Conservation (phyloP, 257 asterid genomes). For the Solanum pinnatisectum region DNA sequence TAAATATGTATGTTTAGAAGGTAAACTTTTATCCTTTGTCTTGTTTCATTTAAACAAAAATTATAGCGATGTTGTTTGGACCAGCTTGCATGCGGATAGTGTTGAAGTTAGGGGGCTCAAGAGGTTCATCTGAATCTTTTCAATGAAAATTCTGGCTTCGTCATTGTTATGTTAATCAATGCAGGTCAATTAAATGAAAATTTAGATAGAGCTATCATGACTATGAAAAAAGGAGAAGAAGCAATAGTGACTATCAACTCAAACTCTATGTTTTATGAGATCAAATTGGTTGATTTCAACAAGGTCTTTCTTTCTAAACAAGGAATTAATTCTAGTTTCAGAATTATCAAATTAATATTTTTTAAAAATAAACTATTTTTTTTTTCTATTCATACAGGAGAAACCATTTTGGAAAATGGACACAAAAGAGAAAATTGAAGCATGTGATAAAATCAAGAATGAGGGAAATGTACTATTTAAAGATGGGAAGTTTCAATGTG, state of each 20-base stretch:
- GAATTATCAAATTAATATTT: neutral
- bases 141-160: neutral
- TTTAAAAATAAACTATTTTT: neutral
- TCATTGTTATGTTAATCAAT: neutral
- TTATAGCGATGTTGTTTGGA: neutral
- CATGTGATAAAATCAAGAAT: slow-evolving; percentile 24
- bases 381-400: slow-evolving; percentile 20
- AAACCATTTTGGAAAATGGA: slow-evolving; percentile 66
- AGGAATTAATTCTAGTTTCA: neutral
- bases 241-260: slow-evolving; percentile 36
- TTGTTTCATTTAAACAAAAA: neutral
- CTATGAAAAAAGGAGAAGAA: slow-evolving; percentile 59
- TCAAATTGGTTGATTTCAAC: slow-evolving; percentile 38
- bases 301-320: slow-evolving; percentile 18
- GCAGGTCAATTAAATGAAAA: slow-evolving; percentile 35
- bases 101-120: too few relatives aligned
- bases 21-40: slow-evolving; percentile 3
- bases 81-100: neutral
- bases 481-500: slow-evolving; percentile 35
- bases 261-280: slow-evolving; percentile 21
- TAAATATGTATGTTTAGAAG: slow-evolving; percentile 43
- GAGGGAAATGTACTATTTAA: slow-evolving; percentile 43
- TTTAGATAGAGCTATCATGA: slow-evolving; percentile 47
- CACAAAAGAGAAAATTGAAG: slow-evolving; percentile 28
- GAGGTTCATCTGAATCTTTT: neutral